These are phyloP conservation scores for Saccharomycopsis javanensis DNA, from an alignment of 805 yeast species.

Conservation along the genomic window DNA sequence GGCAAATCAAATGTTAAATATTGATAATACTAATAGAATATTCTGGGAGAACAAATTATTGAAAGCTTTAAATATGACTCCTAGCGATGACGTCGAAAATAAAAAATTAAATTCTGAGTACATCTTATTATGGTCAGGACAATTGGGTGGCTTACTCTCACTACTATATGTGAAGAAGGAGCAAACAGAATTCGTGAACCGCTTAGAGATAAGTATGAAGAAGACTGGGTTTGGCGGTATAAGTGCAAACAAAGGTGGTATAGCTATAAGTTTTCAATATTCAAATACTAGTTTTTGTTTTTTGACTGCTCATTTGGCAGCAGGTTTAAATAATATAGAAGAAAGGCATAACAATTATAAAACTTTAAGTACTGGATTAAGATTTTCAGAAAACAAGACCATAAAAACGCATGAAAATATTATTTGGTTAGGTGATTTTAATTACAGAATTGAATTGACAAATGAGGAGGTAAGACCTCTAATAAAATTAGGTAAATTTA, in stretches of 20 bases:
- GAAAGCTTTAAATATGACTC: slow-evolving; percentile 33
- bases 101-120: slow-evolving; percentile 30
- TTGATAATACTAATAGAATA: slow-evolving; percentile 51
- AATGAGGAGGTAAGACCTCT: slow-evolving; percentile 58
- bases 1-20: slow-evolving; percentile 73
- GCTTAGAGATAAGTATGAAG: slow-evolving; percentile 62
- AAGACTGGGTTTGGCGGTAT: slow-evolving; percentile 94
- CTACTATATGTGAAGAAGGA: slow-evolving; percentile 55
- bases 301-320: slow-evolving; percentile 84
- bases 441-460: slow-evolving; percentile 66
- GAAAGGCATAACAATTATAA: slow-evolving; percentile 85
- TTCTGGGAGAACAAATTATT: slow-evolving; percentile 61
- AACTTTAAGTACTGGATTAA: slow-evolving; percentile 58
- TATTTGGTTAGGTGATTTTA: slow-evolving; percentile 91
- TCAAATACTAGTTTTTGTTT: slow-evolving; percentile 67
- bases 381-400: slow-evolving; percentile 47
- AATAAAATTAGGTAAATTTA: slow-evolving; percentile 40
- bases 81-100: slow-evolving; percentile 18
- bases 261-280: slow-evolving; percentile 56
- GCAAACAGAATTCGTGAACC: slow-evolving; percentile 42
- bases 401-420: slow-evolving; percentile 74
- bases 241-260: slow-evolving; percentile 74
- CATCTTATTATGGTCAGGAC: slow-evolving; percentile 60
- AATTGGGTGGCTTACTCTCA: slow-evolving; percentile 75
- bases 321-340: slow-evolving; percentile 71